A percentile compares a stretch with the other conserved stretches of the same genome.
Evolutionary conservation across 495 filamentous ascomycete genomes (phyloP).

Genomic region (Penicillium subrubescens): DNA sequence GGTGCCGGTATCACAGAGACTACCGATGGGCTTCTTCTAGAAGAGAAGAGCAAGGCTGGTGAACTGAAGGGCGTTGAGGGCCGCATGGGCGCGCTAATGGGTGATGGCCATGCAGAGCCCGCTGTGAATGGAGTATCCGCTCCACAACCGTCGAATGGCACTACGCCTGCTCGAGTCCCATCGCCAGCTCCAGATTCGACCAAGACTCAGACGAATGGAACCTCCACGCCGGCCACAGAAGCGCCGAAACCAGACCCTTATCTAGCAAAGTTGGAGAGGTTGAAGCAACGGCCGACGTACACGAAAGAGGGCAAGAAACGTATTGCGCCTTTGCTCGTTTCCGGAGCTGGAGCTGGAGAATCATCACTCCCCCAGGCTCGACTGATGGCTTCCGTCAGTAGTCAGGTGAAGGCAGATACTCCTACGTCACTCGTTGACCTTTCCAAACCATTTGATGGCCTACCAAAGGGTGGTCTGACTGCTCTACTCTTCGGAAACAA

Average conservation of each 20-base stretch:
- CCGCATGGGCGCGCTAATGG: conserved; percentile 97
- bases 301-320: conserved; percentile 98
- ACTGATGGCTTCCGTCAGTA: conserved; percentile 68
- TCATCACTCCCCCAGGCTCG: conserved; percentile 86
- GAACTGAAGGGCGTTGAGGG: conserved; percentile 88
- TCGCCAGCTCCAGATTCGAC: conserved; percentile 38
- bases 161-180: conserved; percentile 40
- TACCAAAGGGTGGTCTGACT: conserved; percentile 86
- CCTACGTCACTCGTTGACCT: conserved; percentile 88
- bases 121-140: conserved; percentile 46
- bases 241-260: conserved; percentile 61
- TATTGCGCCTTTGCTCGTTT: conserved; percentile 88
- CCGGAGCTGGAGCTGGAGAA: conserved; percentile 76
- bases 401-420: conserved; percentile 63
- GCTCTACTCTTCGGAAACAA: conserved; percentile 91
- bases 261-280: conserved; percentile 68
- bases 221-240: conserved; percentile 42
- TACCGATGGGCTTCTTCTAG: conserved; percentile 79
- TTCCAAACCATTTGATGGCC: conserved; percentile 90
- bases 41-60: conserved; percentile 88
- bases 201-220: conserved; percentile 47
- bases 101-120: conserved; percentile 57
- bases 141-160: conserved; percentile 42
- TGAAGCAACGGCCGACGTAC: conserved; percentile 89
- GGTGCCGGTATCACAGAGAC: conserved; percentile 89